These are phyloP conservation scores for Solanum appendiculatum DNA, from an alignment of 257 asterid genomes.

Conservation along the genomic window DNA sequence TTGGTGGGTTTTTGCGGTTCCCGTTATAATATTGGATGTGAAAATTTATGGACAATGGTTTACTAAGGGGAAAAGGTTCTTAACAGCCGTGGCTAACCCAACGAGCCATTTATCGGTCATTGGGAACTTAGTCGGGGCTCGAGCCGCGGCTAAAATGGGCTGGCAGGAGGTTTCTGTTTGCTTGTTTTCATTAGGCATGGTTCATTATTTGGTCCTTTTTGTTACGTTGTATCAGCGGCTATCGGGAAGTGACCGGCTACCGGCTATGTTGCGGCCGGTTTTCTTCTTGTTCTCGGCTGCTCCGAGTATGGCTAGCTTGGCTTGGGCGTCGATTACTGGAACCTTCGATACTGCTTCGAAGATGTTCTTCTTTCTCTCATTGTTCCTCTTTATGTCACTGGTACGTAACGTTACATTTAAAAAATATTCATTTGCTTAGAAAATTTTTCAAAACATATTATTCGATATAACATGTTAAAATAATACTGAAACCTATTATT, in stretches of 20 bases:
- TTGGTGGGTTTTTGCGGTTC: slow-evolving; percentile 50
- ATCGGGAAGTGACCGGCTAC: slow-evolving; percentile 40
- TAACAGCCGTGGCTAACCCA: slow-evolving; percentile 58
- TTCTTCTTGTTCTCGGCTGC: slow-evolving; percentile 54
- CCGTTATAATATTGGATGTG: slow-evolving; percentile 42
- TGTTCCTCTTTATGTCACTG: slow-evolving; percentile 53
- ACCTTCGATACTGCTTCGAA: slow-evolving; percentile 43
- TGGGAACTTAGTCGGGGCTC: slow-evolving; percentile 55
- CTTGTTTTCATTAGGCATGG: slow-evolving; percentile 54
- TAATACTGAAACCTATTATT: neutral
- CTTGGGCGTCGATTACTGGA: slow-evolving; percentile 59
- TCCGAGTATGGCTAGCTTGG: slow-evolving; percentile 62
- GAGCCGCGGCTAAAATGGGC: slow-evolving; percentile 69
- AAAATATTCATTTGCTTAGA: rapidly evolving
- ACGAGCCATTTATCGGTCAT: slow-evolving; percentile 54
- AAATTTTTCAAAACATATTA: neutral
- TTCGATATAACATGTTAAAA: neutral
- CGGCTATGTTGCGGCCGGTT: slow-evolving; percentile 47
- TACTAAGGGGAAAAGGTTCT: slow-evolving; percentile 36
- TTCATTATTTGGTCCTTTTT: slow-evolving; percentile 61
- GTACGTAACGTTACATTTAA: slow-evolving; percentile 10
- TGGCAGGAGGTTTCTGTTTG: slow-evolving; percentile 41
- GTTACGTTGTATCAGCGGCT: slow-evolving; percentile 58
- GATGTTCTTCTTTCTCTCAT: slow-evolving; percentile 66
- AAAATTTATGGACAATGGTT: slow-evolving; percentile 74